Evolutionary conservation across 164 flowering plant species (phyloP), one percentile per base, ranked within the genome.

Genomic region (Vitis labrusca): DNA sequence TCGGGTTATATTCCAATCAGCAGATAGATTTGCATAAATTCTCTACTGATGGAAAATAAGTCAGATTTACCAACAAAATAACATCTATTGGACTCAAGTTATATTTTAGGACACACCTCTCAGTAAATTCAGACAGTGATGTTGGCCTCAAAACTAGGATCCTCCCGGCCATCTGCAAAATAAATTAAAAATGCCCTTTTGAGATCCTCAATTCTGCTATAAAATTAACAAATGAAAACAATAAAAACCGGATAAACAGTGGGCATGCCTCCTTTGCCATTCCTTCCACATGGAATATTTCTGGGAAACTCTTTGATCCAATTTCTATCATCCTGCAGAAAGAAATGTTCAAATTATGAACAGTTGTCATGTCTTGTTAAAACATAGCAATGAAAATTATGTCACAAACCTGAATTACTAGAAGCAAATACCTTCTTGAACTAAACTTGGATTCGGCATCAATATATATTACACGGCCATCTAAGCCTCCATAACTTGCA

Each of bases 391-490:
- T 10, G 57, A 58, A 17, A 19, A 54, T 4, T 10, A 11, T 37
- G 23, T 3, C 19, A 52, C 5, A 30, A 57, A 23, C 1, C 67
- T 5, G 64, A 61, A 9, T 3, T 13, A 16, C 52, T 10, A 32
- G 29, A 61, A 29, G 47, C 47, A 49, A 12, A 9, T 77, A 93
- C 97, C 98, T 88, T 86, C 76, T 88, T 70, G 97, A 88, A 77
- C 89, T 87, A 69, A 93, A 91, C 66, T 91, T 93, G 59, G 93
- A 88, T 76, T 93, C 97, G 16, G 84, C 85, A 74, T 93, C 97
- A 68, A 93, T 84, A 65, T 93, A 89, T 60, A 93, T 82, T 23
- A 86, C 92, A 68, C 65, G 88, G 17, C 97, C 97, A 81, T 85
- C 81, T 75, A 93, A 73, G 58, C 95, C 97, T 74, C 97, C 98